These are phyloP conservation scores for Aspergillus incahuasiensis DNA, from an alignment of 495 filamentous ascomycete genomes.

Conservation along the genomic window DNA sequence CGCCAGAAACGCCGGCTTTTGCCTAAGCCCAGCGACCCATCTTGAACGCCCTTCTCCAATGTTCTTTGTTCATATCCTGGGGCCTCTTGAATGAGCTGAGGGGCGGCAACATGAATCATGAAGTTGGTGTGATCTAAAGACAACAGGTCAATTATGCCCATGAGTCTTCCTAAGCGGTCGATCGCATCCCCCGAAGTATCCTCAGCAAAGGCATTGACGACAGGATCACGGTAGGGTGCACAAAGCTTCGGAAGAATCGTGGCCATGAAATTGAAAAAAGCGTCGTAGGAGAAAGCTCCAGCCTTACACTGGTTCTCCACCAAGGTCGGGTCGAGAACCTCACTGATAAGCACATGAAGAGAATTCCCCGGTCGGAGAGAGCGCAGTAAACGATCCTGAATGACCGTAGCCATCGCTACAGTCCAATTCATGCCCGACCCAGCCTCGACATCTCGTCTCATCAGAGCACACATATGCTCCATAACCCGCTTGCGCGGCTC, in stretches of 20 bases:
- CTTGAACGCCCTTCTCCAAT: conserved; percentile 66
- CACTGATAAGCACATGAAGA: conserved; percentile 77
- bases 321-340: conserved; percentile 75
- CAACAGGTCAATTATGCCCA: conserved; percentile 83
- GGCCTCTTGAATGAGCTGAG: conserved; percentile 75
- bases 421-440: conserved; percentile 73
- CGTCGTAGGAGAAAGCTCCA: conserved; percentile 87
- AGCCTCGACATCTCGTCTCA: conserved; percentile 68
- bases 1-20: conserved; percentile 70
- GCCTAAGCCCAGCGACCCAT: conserved; percentile 52
- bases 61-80: conserved; percentile 72
- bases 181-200: conserved; percentile 76
- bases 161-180: conserved; percentile 74
- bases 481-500: conserved; percentile 49
- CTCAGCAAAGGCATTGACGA: conserved; percentile 73
- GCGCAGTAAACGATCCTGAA: conserved; percentile 75
- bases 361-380: conserved; percentile 75
- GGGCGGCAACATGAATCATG: conserved; percentile 74
- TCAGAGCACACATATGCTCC: conserved; percentile 66
- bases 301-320: conserved; percentile 70
- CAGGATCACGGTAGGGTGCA: conserved; percentile 81
- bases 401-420: conserved; percentile 77
- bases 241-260: conserved; percentile 88
- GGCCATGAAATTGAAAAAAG: conserved; percentile 88
- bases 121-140: conserved; percentile 97